Evolutionary conservation across 345 rosid genomes (phyloP).

Genomic region (Citrus medica): DNA sequence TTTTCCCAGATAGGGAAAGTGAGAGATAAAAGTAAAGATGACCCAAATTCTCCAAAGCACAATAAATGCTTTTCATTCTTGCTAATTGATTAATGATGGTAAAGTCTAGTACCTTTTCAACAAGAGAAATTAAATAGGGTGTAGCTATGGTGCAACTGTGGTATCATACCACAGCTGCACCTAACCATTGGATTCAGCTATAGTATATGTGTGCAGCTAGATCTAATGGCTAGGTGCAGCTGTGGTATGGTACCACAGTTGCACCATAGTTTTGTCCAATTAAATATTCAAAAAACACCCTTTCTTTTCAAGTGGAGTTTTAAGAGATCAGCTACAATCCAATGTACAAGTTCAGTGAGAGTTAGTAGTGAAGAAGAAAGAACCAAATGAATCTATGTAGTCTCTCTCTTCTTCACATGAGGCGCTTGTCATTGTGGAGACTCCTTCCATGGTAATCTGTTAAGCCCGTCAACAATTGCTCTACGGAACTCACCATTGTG

Average conservation of each 20-base stretch:
- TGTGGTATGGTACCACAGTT: too few relatives aligned
- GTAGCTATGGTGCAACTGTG: too few relatives aligned
- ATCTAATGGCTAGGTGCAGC: too few relatives aligned
- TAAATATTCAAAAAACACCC: conserved; percentile 12
- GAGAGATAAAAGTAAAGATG: background rate
- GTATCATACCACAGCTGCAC: too few relatives aligned
- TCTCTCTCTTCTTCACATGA: background rate
- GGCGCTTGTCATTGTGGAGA: conserved; percentile 35
- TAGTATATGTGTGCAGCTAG: too few relatives aligned
- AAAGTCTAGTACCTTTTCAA: conserved; percentile 1
- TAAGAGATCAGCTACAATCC: conserved; percentile 14
- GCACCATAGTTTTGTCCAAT: too few relatives aligned
- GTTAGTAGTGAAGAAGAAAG: conserved; percentile 8
- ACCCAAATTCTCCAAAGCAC: background rate
- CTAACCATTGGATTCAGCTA: too few relatives aligned
- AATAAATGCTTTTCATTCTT: background rate
- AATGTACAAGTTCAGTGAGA: conserved; percentile 18
- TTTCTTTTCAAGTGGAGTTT: background rate
- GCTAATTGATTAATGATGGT: background rate
- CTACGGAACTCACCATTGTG: conserved; percentile 77
- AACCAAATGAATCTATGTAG: background rate
- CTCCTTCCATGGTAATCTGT: conserved; percentile 86
- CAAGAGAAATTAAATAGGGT: background rate
- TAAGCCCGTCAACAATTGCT: conserved; percentile 79
- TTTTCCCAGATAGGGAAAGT: background rate